Base-by-base conservation (phyloP, 768 basidiomycete genomes). In the Podaxis pistillaris region DNA sequence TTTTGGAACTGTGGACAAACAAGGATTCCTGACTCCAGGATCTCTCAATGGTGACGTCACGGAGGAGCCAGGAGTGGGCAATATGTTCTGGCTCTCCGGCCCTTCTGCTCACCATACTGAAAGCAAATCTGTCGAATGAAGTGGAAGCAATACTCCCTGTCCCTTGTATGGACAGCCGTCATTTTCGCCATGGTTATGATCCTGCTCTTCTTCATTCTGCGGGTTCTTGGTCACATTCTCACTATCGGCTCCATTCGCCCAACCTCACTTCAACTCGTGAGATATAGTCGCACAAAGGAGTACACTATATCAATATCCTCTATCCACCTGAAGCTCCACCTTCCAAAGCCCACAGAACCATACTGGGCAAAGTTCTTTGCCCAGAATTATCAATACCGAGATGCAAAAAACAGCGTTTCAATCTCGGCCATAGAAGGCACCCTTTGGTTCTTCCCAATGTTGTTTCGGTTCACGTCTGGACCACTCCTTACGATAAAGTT, bases 401-500 rank as follows among this genome's bases (percentile, higher is more conserved):
- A 58, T 46, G 15, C 26, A n/a, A 59, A 24, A 19, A 49, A 44
- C 19, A 36, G 7, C 3, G 58, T 59, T n/a, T 33, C 47, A 51
- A 40, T 59, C 6, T 1, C 58, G 11, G 22, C 30, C n/a, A 38
- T 38, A 15, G 33, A 59, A 17, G 37, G n/a, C 47, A 58, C 49
- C 30, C 49, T 50, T 4, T 59, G 58, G 58, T 50, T 59, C 47
- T 50, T 50, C 49, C 47, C 58, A 3, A 26, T 40, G 47, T 28
- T 59, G 17, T 59, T 59, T 38, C 15, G 47, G 22, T 59, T 59
- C 58, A 59, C 58, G 4, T 46, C 47, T 3, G 47, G 58, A 12
- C 47, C 49, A n/a, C 26, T 54, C 52, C 9, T 61, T 52, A 53
- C 41, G 6, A 15, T 55, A 13, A 36, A 19, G 22, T 55, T 54